Base-by-base conservation (phyloP, 768 basidiomycete genomes). In the Botryobasidium botryosum region DNA sequence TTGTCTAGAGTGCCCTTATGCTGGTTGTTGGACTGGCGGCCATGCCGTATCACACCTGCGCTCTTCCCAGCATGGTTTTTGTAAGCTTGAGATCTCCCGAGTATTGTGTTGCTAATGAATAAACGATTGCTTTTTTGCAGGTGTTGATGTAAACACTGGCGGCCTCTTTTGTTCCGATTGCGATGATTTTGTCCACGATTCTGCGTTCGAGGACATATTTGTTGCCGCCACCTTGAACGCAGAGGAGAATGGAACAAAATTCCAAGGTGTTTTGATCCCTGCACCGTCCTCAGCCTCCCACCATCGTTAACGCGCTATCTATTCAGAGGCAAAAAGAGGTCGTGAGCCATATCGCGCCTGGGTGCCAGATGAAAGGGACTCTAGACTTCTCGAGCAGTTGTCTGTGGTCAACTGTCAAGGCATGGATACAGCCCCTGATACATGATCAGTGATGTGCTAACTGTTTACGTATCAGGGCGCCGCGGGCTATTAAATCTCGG, bases 401-500 rank as follows among this genome's bases (percentile, higher is more conserved):
- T 61, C 62, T 5, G 42, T 66, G 7, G 62, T 84, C 36, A 68
- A 81, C 13, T 90, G 88, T 61, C 79, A 86, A 68, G 79, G 86
- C 79, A 45, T 43, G 59, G 52, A 28, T 40, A 17, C 13, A 20
- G 35, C 13, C 29, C 27, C 3, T 28, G 13, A 36, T 45, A 24
- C 6, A 29, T 32, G 21, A 32, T 39, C 21, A 25, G 43, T 24
- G 20, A 26, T 25, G 13, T 38, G 25, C 6, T 35, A 23, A 31
- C 28, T 13, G 4, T 13, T 18, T 27, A 40, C 21, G 15, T 31
- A 29, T 27, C 36, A 43, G 85, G 77, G 42, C 75, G 83, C n/a
- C 69, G 83, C 46, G 87, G 88, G 0, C 66, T 92, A 3, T 63
- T 87, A 35, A 91, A 92, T 59, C 72, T 92, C 0, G 86, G 87